Conservation (phyloP, 768 basidiomycete species). For the Russula dissimulans region DNA sequence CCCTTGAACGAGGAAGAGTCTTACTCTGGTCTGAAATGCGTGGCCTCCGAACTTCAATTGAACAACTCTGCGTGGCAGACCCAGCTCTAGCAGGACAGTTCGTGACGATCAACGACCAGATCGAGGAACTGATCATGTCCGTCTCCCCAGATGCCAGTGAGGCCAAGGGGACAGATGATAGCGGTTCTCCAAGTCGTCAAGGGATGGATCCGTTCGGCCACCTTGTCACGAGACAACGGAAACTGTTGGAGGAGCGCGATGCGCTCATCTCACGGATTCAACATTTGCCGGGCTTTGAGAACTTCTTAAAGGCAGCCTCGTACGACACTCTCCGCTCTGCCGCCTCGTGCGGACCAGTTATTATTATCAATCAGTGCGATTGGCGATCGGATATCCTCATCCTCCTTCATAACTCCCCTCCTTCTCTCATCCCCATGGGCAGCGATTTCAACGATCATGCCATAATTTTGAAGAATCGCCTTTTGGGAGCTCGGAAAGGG, state of each 20-base stretch:
- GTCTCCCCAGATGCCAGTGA: too few species aligned
- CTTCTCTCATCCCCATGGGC: conserved; percentile 38
- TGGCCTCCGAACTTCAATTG: background rate
- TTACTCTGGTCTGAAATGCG: background rate
- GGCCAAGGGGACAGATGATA: too few species aligned
- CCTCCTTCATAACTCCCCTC: background rate
- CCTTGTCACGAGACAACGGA: too few species aligned
- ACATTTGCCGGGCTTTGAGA: background rate
- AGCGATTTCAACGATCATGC: conserved; percentile 26
- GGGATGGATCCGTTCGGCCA: too few species aligned
- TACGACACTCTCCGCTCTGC: background rate
- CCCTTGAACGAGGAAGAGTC: background rate
- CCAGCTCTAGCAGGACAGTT: too few species aligned
- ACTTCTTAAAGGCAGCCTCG: background rate
- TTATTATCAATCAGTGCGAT: background rate
- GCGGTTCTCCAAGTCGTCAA: too few species aligned
- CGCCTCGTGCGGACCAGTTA: background rate
- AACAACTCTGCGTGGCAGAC: background rate
- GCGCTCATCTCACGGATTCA: background rate
- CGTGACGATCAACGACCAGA: too few species aligned
- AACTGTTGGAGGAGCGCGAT: too few species aligned
- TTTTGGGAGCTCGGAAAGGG: background rate
- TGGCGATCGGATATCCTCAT: background rate
- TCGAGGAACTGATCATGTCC: too few species aligned
- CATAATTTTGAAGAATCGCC: conserved; percentile 29